Base-by-base conservation (phyloP, 371 early-diverging fungal genomes). In the Choanephora cucurbitarum region DNA sequence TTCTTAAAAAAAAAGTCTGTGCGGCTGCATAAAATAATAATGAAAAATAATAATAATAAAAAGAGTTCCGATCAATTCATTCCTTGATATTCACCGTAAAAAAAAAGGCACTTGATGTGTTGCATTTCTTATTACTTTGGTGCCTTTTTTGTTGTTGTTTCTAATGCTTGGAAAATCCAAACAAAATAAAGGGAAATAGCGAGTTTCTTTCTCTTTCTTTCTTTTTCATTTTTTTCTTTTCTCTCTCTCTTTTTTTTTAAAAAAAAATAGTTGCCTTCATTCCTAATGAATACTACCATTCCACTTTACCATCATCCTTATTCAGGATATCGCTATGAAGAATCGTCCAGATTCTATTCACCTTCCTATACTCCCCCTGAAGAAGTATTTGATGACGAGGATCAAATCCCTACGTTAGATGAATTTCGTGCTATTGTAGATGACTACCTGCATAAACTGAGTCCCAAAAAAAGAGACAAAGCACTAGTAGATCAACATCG, bases 401-500 rank as follows among this genome's bases (percentile, higher is more conserved):
- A 73, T 31, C 79, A 79, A 55, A 70, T 68, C 39, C 79, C 79
- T 21, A 64, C 70, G 0, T 45, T 58, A 17, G 65, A 64, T 22
- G 74, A 76, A 43, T 79, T 79, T 45, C 62, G 69, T 23, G 55
- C 60, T 18, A 75, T 76, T 46, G 65, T 79, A 21, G 54, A 77
- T 31, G 81, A 81, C 37, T 84, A 84, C 55, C 57, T 84, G 8
- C 57, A 67, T 14, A 80, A 80, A 15, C 66, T 84, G n/a, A 75
- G 76, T 19, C 76, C 80, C 33, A 84, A 84, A 57, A 84, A 84
- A 52, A 61, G 85, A 59, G 85, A 84, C 52, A 84, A 84, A 60
- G 85, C 83, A 6, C 48, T 84, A 17, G 73, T 84, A 9, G 76
- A 82, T 54, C 70, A 77, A 43, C 55, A 67, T n/a, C 80, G 81